Evolutionary conservation across 1,139 yeast species (phyloP).

Genomic region (Saccharomycopsis hybrid): DNA sequence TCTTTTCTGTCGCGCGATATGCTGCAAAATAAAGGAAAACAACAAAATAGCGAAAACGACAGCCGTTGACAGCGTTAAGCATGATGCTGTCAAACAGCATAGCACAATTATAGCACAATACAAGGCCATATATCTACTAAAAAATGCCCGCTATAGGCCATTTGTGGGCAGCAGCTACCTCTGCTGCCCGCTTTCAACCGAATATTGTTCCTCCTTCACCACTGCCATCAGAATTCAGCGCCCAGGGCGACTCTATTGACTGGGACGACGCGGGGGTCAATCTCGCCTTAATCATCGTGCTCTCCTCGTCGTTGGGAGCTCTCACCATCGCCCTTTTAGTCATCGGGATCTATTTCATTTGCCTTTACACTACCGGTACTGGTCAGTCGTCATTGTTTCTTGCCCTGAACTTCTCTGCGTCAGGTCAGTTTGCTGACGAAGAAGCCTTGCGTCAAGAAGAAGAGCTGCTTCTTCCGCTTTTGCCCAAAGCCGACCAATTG

Average conservation of each 20-base stretch:
- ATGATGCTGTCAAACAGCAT: no score
- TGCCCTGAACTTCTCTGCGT: constrained; percentile 34
- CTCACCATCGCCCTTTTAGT: constrained; percentile 32
- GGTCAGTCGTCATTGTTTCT: constrained; percentile 22
- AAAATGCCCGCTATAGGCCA: no score
- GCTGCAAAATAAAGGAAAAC: no score
- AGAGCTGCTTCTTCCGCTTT: constrained; percentile 28
- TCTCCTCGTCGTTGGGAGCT: constrained; percentile 35
- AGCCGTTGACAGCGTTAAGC: no score
- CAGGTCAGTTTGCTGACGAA: constrained; percentile 29
- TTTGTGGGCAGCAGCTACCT: no score
- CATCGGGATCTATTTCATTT: constrained; percentile 34
- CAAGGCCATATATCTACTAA: no score
- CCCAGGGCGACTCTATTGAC: neutral
- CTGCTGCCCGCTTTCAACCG: no score
- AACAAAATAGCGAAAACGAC: no score
- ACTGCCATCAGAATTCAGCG: no score
- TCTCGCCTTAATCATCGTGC: constrained; percentile 34
- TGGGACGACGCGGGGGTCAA: constrained; percentile 26
- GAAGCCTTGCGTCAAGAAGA: constrained; percentile 31
- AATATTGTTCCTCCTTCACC: no score
- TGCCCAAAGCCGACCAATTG: constrained; percentile 31
- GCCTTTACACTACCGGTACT: constrained; percentile 28
- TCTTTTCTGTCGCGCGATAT: no score
- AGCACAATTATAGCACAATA: no score